Percentiles rank a stretch among this genome's conserved stretches.
Evolutionary conservation across 148 eudicot species (phyloP).

Genomic region (Chenopodium formosanum): DNA sequence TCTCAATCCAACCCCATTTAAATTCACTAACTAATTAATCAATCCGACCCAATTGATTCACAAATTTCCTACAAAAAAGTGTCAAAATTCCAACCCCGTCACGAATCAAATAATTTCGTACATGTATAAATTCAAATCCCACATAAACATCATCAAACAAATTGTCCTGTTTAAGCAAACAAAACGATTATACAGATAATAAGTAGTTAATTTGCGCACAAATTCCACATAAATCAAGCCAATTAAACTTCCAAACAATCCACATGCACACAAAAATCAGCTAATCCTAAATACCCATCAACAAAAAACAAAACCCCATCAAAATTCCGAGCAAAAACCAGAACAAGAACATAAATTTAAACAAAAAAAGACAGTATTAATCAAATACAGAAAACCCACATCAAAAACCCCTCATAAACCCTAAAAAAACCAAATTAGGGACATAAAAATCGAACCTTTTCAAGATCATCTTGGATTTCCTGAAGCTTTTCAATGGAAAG

Average conservation of each 20-base stretch:
- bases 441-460: constrained; percentile 48
- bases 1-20: no score
- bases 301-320: background rate
- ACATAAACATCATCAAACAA: background rate
- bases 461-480: constrained; percentile 92
- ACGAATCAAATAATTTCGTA: background rate
- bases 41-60: background rate
- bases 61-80: background rate
- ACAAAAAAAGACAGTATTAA: background rate
- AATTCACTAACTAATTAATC: no score
- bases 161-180: background rate
- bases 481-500: constrained; percentile 80
- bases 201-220: background rate
- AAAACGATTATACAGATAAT: background rate
- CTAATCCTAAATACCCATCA: background rate
- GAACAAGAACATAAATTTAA: background rate
- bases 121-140: background rate
- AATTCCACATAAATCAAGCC: background rate
- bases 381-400: background rate
- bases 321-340: background rate
- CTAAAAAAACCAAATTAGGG: background rate
- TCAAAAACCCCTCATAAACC: background rate
- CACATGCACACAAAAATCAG: background rate
- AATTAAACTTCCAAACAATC: background rate
- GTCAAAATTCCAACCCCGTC: background rate